Base-by-base conservation (phyloP, 2,329 filamentous ascomycete genomes). In the Lecanicillium sp. region DNA sequence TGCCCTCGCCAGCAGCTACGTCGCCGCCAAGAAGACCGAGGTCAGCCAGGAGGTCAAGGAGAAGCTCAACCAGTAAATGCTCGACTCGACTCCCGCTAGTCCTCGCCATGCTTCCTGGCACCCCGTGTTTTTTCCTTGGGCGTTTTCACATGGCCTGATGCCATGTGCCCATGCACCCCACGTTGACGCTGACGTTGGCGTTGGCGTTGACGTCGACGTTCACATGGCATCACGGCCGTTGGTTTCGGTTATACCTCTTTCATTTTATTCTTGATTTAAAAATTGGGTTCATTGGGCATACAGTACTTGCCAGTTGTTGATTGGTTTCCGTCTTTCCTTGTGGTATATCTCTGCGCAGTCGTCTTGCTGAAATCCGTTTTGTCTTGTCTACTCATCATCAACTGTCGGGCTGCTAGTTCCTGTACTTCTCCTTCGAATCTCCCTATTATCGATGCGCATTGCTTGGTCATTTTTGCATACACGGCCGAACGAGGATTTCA, bases 21-120 rank as follows among this genome's bases (percentile, higher is more conserved):
- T 88, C 41, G 71, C 75, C 51, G 66, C 70, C 55, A 81, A 83
- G 72, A 86, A 85, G 70, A 69, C 75, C 21, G 74, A 84, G 57
- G 71, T 71, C 36, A 77, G 81, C 64, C 73, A 79, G 49, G 62
- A 68, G 15, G 62, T 70, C 50, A 75, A 75, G 52, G 78, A 85
- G 50, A 72, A 72, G 63, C 58, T 64, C 53, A 68, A 69, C 63
- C 68, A 71, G 67, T 72, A 67, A 55, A 57, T 38, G 15, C 5
- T 32, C n/a, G 32, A 20, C 15, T 12, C 14, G 14, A 11, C 29
- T 12, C 6, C 24, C 29, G 27, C n/a, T 41, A 5, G 11, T 46
- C 15, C 20, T 38, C 20, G 35, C 11, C 19, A 14, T 27, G 14
- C 3, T 4, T 15, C 21, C n/a, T 40, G 3, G 46, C 26, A 14